Base-by-base conservation (phyloP, 2,329 filamentous ascomycete genomes). In the Monascus ruber region DNA sequence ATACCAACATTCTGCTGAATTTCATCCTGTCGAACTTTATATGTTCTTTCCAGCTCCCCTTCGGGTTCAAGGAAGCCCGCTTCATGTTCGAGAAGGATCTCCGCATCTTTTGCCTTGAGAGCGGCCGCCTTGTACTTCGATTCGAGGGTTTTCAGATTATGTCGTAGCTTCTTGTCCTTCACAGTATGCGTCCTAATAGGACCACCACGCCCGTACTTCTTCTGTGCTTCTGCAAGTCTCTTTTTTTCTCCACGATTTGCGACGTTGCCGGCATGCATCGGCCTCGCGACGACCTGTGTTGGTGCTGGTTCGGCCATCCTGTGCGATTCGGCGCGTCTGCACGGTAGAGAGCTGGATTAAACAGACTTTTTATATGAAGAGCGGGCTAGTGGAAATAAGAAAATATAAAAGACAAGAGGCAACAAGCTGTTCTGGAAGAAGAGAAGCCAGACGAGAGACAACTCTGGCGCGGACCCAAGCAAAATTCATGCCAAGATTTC, bases 1-100 rank as follows among this genome's bases (percentile, higher is more conserved):
- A 91, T 68, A 2, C 79, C 79, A 5, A 95, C 81, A 43, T 77
- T 79, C 3, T 74, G 66, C 50, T 73, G 71, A 46, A 98, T 88
- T 3, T 95, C 87, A 49, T 86, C 78, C 62, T 98, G 91, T 44
- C 84, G 79, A 36, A 95, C 83, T 63, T 85, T 88, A 68, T 93
- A 96, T 17, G 91, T 98, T 57, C 80, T 73, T 62, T 98, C 91
- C 44, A 98, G 72, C 58, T 88, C 88, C 25, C 74, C 75, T 60
- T 98, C 91, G 1, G 89, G 74, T 62, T 96, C 85, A 40, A 98
- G 69, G 52, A 94, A 93, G 5, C 91, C 91, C 7, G 75, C 69
- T 5, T 81, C 77, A 59, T 94, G 85, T 63, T 96, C 89, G 39
- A 94, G 76, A 51, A 98, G 68, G 41, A 98, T 91, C 65, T 98